Percentiles rank a stretch among this genome's conserved stretches.
Evolutionary conservation across 148 eudicot genomes (phyloP).

Genomic region (Euryodendron excelsum): DNA sequence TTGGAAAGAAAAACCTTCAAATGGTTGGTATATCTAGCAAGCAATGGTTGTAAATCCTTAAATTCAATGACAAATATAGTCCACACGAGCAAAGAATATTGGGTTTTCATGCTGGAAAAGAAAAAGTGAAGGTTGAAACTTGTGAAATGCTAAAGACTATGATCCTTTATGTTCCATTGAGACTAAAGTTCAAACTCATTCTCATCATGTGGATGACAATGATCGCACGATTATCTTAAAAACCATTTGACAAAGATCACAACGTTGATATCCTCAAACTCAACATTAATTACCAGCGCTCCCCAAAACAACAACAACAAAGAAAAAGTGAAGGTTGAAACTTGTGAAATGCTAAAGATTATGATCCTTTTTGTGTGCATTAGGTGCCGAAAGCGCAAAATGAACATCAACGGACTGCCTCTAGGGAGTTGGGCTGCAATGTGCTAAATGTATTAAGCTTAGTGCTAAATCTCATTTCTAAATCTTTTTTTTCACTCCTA

Average conservation of each 20-base stretch:
- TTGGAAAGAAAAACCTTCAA: not conserved
- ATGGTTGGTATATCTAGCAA: no score
- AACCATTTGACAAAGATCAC: not conserved
- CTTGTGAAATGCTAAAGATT: not conserved
- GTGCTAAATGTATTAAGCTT: no score
- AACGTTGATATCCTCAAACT: not conserved
- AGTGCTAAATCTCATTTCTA: no score
- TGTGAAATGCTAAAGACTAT: not conserved
- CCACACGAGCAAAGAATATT: conserved; percentile 38
- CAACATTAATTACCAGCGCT: not conserved
- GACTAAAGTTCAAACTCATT: no score
- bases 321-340: not conserved
- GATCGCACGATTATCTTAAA: no score
- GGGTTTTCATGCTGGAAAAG: not conserved
- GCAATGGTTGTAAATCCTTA: not conserved
- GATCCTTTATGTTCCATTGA: not conserved
- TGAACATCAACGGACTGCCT: not conserved
- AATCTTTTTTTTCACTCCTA: no score
- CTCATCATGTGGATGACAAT: no score
- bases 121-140: not conserved
- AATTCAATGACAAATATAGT: not conserved
- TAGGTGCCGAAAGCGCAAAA: not conserved
- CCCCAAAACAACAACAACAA: not conserved
- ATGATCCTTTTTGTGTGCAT: not conserved
- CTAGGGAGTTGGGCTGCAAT: not conserved